Evolutionary conservation across 2,329 filamentous ascomycete species (phyloP).

Genomic region (Trichoderma simmonsii): DNA sequence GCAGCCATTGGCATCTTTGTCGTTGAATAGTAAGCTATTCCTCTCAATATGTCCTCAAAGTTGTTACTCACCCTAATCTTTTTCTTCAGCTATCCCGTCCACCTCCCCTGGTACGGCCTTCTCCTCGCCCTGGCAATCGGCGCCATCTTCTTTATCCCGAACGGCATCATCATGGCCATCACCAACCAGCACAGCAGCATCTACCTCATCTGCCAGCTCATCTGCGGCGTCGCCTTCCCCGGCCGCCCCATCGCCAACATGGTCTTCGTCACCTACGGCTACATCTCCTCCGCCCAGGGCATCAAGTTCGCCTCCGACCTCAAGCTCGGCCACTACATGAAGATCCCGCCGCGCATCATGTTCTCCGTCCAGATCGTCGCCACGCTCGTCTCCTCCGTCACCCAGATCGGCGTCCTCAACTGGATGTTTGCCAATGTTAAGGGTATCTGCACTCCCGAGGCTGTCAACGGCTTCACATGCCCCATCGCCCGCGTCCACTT

Average conservation of each 20-base stretch:
- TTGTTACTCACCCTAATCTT: slow-evolving; percentile 21
- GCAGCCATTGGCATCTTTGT: slow-evolving; percentile 76
- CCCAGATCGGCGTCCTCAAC: slow-evolving; percentile 80
- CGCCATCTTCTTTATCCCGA: slow-evolving; percentile 80
- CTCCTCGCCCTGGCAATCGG: slow-evolving; percentile 76
- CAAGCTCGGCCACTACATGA: slow-evolving; percentile 86
- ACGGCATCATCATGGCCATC: slow-evolving; percentile 89
- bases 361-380: slow-evolving; percentile 77
- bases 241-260: slow-evolving; percentile 86
- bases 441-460: slow-evolving; percentile 71
- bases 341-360: slow-evolving; percentile 74
- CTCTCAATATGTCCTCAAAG: neutral
- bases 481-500: slow-evolving; percentile 86
- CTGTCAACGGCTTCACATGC: slow-evolving; percentile 85
- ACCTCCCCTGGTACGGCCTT: slow-evolving; percentile 83
- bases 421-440: slow-evolving; percentile 83
- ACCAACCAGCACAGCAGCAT: slow-evolving; percentile 87
- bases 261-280: slow-evolving; percentile 90
- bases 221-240: slow-evolving; percentile 78
- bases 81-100: slow-evolving; percentile 64
- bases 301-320: slow-evolving; percentile 86
- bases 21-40: slow-evolving; percentile 71
- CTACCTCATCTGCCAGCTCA: slow-evolving; percentile 81
- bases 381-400: slow-evolving; percentile 72
- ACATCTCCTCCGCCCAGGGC: slow-evolving; percentile 83